Evolutionary conservation across 441 rosid species (phyloP), one percentile per base, ranked within the genome.

Genomic region (Omphalea diandra): DNA sequence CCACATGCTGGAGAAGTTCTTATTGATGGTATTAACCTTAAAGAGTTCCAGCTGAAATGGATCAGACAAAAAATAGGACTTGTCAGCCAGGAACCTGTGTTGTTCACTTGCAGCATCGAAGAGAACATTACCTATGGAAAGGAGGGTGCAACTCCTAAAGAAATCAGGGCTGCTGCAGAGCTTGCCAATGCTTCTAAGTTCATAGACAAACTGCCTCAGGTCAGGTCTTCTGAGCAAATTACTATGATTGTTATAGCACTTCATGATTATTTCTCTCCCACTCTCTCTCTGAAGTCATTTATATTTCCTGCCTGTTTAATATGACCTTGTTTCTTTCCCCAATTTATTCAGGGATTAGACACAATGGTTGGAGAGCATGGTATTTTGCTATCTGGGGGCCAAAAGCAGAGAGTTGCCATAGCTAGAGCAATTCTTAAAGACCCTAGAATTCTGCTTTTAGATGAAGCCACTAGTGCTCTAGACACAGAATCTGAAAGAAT

Each of bases 281-380:
- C n/a, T n/a, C n/a, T n/a, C n/a, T n/a, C n/a, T n/a, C n/a, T n/a
- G n/a, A n/a, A n/a, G n/a, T n/a, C n/a, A n/a, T n/a, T n/a, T n/a
- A n/a, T n/a, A n/a, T n/a, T n/a, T 43, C 15, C 18, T 56, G 17
- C n/a, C 9, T 56, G n/a, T n/a, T n/a, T n/a, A n/a, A n/a, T n/a
- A n/a, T n/a, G n/a, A n/a, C n/a, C n/a, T 59, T 58, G 14, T 33
- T 3, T 5, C 1, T 29, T 55, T 15, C 29, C 17, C 41, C 10
- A 18, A 24, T 65, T 24, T 20, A 32, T 43, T 24, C 43, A 86
- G 90, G 95, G 93, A 49, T 70, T 91, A n/a, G 88, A 85, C 65
- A 91, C 90, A 0, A 79, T 79, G 88, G 95, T 86, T 49, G 95
- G 97, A 26, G 97, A 86, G 75, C 91, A 84, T 67, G 97, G 97